Evolutionary conservation across 768 basidiomycete genomes (phyloP), one percentile per base, ranked within the genome.

Genomic region (Trichaptum fuscoviolaceum): DNA sequence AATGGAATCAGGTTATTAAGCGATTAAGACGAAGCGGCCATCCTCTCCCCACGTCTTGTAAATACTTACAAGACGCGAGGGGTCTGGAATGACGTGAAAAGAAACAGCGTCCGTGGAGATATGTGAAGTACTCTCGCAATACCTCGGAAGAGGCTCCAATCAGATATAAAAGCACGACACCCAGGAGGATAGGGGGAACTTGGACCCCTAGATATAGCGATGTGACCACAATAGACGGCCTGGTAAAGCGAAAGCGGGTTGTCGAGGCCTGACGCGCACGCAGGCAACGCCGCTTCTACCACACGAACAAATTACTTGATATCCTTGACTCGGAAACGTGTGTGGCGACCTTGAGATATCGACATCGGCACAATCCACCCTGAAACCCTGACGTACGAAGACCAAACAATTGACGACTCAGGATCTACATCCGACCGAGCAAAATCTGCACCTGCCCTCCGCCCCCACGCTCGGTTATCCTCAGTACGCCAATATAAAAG

Each of bases 101-200:
- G 76, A 85, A 87, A 84, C 77, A 88, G 89, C 90, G 90, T 91
- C 90, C 90, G 88, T 89, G 78, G 80, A 76, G 77, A 77, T 25
- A 25, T 61, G 59, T 25, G 30, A 61, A 61, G 59, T 25, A 61
- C 59, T 25, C 30, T 25, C 23, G 59, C 59, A 34, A 3, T 4
- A 61, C 30, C 59, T 61, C 59, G 59, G 24, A 25, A 34, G 59
- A 61, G 57, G 24, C 35, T 17, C 7, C 34, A 36, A 66, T 25
- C 64, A 27, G 35, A 42, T 34, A 57, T 61, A 35, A 25, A 27
- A 52, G 60, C 57, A 58, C 30, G 24, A 63, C 52, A 62, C 34
- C 36, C 30, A 30, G 63, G 25, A 65, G 36, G 63, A 24, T 18
- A 71, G 70, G 65, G 73, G 73, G 72, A 71, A 70, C 68, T 69